Evolutionary conservation across 176 grass and related monocot genomes (phyloP).

Genomic region (Triticum timopheevii): DNA sequence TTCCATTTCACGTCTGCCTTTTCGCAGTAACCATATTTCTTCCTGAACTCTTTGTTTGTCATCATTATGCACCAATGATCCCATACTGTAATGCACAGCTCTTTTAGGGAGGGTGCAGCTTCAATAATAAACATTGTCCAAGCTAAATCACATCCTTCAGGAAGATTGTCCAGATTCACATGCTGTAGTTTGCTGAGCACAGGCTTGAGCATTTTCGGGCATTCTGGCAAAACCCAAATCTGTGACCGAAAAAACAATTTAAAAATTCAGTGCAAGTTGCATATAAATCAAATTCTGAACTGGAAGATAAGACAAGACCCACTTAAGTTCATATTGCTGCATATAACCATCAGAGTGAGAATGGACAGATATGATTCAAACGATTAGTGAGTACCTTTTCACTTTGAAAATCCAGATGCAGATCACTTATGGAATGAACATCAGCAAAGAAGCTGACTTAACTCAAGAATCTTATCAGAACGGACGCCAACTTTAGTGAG

Average conservation of each 20-base stretch:
- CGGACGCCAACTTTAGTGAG: background rate
- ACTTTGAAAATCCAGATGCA: background rate
- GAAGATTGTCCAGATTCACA: background rate
- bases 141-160: background rate
- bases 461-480: background rate
- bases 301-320: no score
- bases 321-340: no score
- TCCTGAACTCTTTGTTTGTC: background rate
- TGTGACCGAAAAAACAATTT: no score
- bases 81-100: background rate
- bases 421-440: background rate
- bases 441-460: background rate
- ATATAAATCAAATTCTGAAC: no score
- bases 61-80: background rate
- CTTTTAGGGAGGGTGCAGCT: background rate
- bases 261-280: no score
- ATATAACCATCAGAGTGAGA: background rate
- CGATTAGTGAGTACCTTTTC: background rate
- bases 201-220: background rate
- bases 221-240: background rate
- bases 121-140: constrained; percentile 6
- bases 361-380: background rate
- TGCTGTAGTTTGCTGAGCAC: background rate
- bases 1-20: background rate
- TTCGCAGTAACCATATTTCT: background rate